Percentiles rank a stretch among this genome's conserved stretches.
phyloP scores from a whole-genome alignment of 1,284 basidiomycete species.

The Rhodotorula mucilaginosa region DNA sequence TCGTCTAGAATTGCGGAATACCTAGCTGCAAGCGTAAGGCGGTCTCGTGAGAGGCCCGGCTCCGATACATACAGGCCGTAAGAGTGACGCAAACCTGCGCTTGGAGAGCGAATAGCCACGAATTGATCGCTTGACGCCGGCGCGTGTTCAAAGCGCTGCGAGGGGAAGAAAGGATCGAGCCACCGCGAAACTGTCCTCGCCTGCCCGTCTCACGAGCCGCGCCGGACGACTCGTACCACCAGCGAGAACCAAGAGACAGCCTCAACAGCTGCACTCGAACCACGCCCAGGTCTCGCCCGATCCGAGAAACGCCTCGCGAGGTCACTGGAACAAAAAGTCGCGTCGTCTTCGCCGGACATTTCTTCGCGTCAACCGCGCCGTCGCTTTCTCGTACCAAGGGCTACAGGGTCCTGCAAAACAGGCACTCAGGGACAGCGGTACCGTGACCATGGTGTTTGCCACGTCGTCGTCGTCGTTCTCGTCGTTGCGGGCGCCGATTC shows the following conservation, averaged over 20 bases:
- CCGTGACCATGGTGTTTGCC: constrained; percentile 31
- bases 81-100: too few species aligned
- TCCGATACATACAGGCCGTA: too few species aligned
- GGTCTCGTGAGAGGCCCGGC: too few species aligned
- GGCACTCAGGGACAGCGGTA: too few species aligned
- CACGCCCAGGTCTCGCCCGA: not conserved
- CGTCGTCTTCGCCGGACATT: not conserved
- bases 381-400: not conserved
- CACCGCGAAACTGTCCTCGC: not conserved
- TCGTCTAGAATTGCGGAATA: too few species aligned
- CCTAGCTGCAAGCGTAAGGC: too few species aligned
- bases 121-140: too few species aligned
- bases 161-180: not conserved
- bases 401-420: too few species aligned
- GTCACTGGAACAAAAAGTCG: not conserved
- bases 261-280: not conserved
- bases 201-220: too few species aligned
- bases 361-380: not conserved
- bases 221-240: not conserved
- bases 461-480: constrained; percentile 36
- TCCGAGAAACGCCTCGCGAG: not conserved
- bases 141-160: not conserved
- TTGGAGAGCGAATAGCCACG: too few species aligned
- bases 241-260: not conserved
- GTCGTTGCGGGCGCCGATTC: constrained; percentile 29